Evolutionary conservation across 2,329 filamentous ascomycete genomes (phyloP).

Genomic region (Xylariaceae sp.): DNA sequence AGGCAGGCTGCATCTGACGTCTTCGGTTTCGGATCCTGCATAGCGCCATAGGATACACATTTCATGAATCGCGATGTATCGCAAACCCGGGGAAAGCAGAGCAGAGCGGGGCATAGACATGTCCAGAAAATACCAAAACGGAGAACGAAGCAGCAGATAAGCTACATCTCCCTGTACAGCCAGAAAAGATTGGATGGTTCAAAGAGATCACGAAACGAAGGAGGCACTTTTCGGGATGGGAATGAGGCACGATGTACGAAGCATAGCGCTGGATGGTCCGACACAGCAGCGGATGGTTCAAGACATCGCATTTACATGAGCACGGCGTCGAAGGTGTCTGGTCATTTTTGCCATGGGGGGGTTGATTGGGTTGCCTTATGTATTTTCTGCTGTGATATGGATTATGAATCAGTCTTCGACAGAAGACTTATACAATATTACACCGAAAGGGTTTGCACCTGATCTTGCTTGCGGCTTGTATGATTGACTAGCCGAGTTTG

Average conservation of each 20-base stretch:
- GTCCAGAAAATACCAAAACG: no score
- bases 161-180: no score
- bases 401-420: no score
- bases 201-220: not conserved
- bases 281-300: constrained; percentile 1
- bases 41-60: constrained; percentile 1
- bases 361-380: no score
- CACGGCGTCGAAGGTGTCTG: constrained; percentile 17
- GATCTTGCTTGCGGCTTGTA: no score
- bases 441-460: no score
- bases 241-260: not conserved
- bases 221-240: not conserved
- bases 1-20: constrained; percentile 36
- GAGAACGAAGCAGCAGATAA: no score
- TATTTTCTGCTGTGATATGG: no score
- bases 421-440: no score
- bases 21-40: constrained; percentile 17
- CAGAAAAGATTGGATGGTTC: no score
- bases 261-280: not conserved
- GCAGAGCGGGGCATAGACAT: not conserved
- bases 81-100: not conserved
- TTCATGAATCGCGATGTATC: not conserved
- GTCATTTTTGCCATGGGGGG: not conserved
- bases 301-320: constrained; percentile 22
- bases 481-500: no score